Percentiles rank a stretch among this genome's conserved stretches.
Conservation (phyloP, 495 filamentous ascomycete genomes). For the Xeromyces bisporus region DNA sequence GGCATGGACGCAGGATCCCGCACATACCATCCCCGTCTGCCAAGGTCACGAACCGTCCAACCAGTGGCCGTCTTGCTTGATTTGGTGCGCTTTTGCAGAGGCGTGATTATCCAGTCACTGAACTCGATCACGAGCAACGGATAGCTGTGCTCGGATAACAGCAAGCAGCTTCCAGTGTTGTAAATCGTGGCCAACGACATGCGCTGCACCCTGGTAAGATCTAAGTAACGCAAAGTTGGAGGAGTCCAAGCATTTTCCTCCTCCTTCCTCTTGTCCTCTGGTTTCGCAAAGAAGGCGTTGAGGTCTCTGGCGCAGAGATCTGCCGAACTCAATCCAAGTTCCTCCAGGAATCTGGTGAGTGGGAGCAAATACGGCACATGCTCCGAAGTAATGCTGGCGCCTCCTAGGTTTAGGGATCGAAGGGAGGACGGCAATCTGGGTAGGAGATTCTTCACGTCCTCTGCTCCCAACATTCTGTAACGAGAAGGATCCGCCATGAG, state of each 20-base stretch:
- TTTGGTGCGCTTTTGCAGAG: slow-evolving; percentile 35
- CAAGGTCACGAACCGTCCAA: slow-evolving; percentile 54
- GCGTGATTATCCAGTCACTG: slow-evolving; percentile 49
- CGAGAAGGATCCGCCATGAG: slow-evolving; percentile 56
- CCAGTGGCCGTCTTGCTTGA: slow-evolving; percentile 35
- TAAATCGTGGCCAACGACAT: slow-evolving; percentile 49
- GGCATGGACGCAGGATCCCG: slow-evolving; percentile 29
- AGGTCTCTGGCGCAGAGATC: slow-evolving; percentile 49
- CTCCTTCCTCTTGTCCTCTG: slow-evolving; percentile 14
- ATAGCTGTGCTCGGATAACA: slow-evolving; percentile 43
- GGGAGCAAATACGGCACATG: slow-evolving; percentile 50
- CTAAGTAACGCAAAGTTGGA: slow-evolving; percentile 58
- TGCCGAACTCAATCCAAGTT: slow-evolving; percentile 53
- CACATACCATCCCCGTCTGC: slow-evolving; percentile 55
- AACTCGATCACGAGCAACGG: slow-evolving; percentile 72
- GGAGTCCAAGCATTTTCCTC: slow-evolving; percentile 33
- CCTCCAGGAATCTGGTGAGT: slow-evolving; percentile 65
- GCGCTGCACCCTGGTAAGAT: slow-evolving; percentile 43
- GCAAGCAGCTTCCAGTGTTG: slow-evolving; percentile 32
- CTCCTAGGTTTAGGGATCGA: slow-evolving; percentile 60
- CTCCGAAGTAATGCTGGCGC: slow-evolving; percentile 46
- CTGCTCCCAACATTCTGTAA: slow-evolving; percentile 50
- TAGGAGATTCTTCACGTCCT: slow-evolving; percentile 49
- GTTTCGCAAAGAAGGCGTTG: slow-evolving; percentile 31
- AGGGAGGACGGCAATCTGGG: slow-evolving; percentile 51